These are phyloP conservation scores for Rosa hybrid DNA, from an alignment of 331 rosid genomes.

Conservation along the genomic window DNA sequence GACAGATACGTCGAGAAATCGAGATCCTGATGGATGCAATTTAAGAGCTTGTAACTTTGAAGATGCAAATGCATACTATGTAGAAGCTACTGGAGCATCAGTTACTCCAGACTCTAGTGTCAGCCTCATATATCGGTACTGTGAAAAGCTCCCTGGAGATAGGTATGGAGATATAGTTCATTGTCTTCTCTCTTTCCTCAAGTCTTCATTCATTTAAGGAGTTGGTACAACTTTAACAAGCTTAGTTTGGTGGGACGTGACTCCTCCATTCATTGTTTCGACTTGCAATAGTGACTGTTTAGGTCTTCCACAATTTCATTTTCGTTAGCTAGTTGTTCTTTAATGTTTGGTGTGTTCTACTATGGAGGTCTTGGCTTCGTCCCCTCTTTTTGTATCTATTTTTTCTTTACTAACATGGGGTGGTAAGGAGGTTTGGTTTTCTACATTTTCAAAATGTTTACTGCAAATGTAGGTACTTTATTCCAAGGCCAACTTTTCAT, in stretches of 20 bases:
- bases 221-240: too few relatives aligned
- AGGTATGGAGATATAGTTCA: conserved; percentile 43
- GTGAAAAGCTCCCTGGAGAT: conserved; percentile 69
- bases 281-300: too few relatives aligned
- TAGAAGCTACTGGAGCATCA: conserved; percentile 77
- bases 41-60: conserved; percentile 33
- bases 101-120: conserved; percentile 76
- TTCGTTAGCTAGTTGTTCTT: too few relatives aligned
- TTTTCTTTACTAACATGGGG: too few relatives aligned
- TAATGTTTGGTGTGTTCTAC: too few relatives aligned
- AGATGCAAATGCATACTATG: conserved; percentile 49
- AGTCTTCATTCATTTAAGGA: not conserved
- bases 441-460: conserved; percentile 9
- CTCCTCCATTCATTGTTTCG: too few relatives aligned
- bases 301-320: too few relatives aligned
- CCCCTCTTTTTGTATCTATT: too few relatives aligned
- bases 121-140: conserved; percentile 58
- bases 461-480: conserved; percentile 52
- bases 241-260: too few relatives aligned
- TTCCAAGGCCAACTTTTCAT: conserved; percentile 57
- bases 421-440: not conserved
- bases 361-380: too few relatives aligned
- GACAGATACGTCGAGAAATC: conserved; percentile 57
- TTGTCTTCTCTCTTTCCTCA: not conserved
- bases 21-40: conserved; percentile 43